These are phyloP conservation scores for Ganoderma multipileum DNA, from an alignment of 1,284 basidiomycete genomes.

Conservation along the genomic window DNA sequence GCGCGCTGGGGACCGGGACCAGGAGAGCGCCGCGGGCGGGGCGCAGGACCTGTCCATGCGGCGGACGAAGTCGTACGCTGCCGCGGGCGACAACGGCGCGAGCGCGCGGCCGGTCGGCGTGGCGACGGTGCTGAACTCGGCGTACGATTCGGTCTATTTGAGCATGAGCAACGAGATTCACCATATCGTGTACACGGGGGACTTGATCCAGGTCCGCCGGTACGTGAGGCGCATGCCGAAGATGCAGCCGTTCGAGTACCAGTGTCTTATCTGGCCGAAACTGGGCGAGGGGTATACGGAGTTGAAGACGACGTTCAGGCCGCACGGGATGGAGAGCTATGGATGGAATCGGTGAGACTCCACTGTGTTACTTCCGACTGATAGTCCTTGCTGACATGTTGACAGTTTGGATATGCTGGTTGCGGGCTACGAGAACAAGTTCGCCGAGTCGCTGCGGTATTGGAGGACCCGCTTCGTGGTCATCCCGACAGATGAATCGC, in stretches of 20 bases:
- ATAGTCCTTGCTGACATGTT: background rate
- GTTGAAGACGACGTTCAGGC: slow-evolving; percentile 77
- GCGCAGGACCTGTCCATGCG: slow-evolving; percentile 41
- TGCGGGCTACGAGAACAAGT: slow-evolving; percentile 84
- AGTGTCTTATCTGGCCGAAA: slow-evolving; percentile 94
- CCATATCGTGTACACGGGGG: slow-evolving; percentile 86
- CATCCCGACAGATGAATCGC: slow-evolving; percentile 82
- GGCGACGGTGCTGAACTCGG: slow-evolving; percentile 71
- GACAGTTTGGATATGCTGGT: slow-evolving; percentile 82
- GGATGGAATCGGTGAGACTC: slow-evolving; percentile 76
- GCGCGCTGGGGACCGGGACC: slow-evolving; percentile 23
- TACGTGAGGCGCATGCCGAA: slow-evolving; percentile 82
- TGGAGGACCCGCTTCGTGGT: slow-evolving; percentile 97
- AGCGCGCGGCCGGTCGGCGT: slow-evolving; percentile 69
- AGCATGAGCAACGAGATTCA: slow-evolving; percentile 97
- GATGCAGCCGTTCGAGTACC: slow-evolving; percentile 75
- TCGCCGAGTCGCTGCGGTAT: slow-evolving; percentile 85
- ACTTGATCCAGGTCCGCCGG: slow-evolving; percentile 87
- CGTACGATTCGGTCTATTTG: slow-evolving; percentile 84
- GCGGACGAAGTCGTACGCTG: slow-evolving; percentile 61
- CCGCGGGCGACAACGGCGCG: slow-evolving; percentile 60
- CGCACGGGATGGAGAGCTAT: slow-evolving; percentile 81
- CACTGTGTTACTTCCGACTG: background rate
- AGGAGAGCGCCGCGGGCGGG: slow-evolving; percentile 18
- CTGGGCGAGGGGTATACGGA: slow-evolving; percentile 88